Conservation (phyloP, 148 eudicot species). For the Fagopyrum esculentum region DNA sequence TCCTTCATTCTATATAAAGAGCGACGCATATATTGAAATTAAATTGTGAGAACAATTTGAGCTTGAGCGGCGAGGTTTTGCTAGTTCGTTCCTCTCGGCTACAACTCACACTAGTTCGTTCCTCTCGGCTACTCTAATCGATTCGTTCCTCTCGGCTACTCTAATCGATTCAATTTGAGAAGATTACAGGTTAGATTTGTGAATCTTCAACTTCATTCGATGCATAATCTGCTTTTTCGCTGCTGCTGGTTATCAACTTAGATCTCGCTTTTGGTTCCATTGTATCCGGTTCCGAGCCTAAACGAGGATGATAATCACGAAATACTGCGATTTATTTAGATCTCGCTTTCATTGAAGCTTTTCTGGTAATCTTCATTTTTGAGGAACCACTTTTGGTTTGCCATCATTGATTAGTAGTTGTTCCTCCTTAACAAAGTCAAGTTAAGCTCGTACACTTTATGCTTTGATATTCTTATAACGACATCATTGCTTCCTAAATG, state of each 20-base stretch:
- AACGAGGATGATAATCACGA: not conserved
- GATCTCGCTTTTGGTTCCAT: not conserved
- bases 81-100: not conserved
- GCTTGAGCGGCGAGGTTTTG: conserved; percentile 5
- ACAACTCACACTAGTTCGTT: too few relatives aligned
- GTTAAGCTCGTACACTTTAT: not conserved
- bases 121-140: too few relatives aligned
- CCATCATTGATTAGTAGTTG: not conserved
- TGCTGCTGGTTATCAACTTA: not conserved
- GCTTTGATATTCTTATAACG: not conserved
- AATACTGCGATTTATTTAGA: not conserved
- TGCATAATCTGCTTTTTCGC: not conserved
- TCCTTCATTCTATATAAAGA: not conserved
- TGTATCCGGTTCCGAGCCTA: not conserved
- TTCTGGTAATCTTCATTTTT: not conserved
- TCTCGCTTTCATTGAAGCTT: not conserved
- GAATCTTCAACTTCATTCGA: not conserved
- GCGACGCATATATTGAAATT: not conserved
- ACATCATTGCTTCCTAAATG: not conserved
- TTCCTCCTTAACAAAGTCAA: conserved; percentile 2
- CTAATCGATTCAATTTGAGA: not conserved
- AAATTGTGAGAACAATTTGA: not conserved
- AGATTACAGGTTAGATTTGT: not conserved
- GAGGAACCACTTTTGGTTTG: conserved; percentile 1
- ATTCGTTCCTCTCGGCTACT: too few relatives aligned